Evolutionary conservation across 805 yeast species (phyloP).

Genomic region (Ogataea corticis): DNA sequence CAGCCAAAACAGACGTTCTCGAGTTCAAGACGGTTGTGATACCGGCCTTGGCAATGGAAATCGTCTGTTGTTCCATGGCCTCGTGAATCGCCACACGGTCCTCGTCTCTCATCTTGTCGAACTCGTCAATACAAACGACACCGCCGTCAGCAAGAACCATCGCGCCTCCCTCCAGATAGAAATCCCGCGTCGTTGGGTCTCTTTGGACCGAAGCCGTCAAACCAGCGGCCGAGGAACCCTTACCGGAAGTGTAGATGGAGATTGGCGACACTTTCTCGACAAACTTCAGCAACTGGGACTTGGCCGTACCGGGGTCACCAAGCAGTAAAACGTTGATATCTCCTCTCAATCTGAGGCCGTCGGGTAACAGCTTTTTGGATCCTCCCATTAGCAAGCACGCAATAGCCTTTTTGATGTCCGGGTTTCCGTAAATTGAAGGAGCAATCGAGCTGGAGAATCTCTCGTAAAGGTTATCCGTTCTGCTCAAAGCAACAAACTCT

Average conservation of each 20-base stretch:
- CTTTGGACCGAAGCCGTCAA: slow-evolving; percentile 96
- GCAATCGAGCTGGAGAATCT: slow-evolving; percentile 88
- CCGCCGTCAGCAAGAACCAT: slow-evolving; percentile 99
- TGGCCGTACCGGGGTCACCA: slow-evolving; percentile 99
- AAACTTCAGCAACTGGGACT: slow-evolving; percentile 91
- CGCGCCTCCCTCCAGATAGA: slow-evolving; percentile 98
- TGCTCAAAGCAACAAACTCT: slow-evolving; percentile 75
- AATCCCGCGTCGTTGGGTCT: slow-evolving; percentile 84
- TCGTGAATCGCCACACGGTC: slow-evolving; percentile 99
- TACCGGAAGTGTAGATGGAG: slow-evolving; percentile 95
- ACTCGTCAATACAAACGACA: slow-evolving; percentile 98
- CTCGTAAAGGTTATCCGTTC: slow-evolving; percentile 83
- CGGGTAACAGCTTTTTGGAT: slow-evolving; percentile 86
- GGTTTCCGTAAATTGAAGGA: slow-evolving; percentile 93
- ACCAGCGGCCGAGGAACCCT: slow-evolving; percentile 99
- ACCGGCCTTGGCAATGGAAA: slow-evolving; percentile 98
- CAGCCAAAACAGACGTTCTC: slow-evolving; percentile 94
- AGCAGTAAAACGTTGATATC: slow-evolving; percentile 89
- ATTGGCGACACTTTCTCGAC: slow-evolving; percentile 95
- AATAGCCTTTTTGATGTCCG: slow-evolving; percentile 90
- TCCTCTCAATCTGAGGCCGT: slow-evolving; percentile 95
- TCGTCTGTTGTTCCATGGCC: slow-evolving; percentile 99
- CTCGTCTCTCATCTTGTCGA: slow-evolving; percentile 98
- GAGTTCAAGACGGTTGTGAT: slow-evolving; percentile 95
- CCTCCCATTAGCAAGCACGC: slow-evolving; percentile 94